Conservation (phyloP, 2,329 filamentous ascomycete species). For the Ceratocystis smalleyi region DNA sequence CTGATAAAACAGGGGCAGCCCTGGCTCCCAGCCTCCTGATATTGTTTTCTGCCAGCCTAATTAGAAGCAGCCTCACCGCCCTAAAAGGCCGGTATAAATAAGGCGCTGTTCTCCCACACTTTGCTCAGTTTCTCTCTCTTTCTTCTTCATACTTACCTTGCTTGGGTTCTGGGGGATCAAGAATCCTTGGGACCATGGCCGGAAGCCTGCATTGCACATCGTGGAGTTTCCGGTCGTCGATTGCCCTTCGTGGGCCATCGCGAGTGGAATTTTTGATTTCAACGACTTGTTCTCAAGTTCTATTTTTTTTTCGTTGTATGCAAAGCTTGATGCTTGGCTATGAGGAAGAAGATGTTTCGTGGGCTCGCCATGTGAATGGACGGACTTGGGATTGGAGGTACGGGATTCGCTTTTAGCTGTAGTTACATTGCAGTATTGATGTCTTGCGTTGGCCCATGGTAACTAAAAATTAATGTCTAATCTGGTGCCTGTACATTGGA, state of each 20-base stretch:
- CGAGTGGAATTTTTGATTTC: constrained; percentile 17
- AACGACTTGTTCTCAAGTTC: constrained; percentile 1
- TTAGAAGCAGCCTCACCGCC: not conserved
- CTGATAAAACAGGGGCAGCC: no score
- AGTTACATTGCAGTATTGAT: no score
- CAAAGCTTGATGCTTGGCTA: constrained; percentile 12
- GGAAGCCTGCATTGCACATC: constrained; percentile 18
- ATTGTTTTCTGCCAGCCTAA: not conserved
- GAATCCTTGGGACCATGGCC: constrained; percentile 17
- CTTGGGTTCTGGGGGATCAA: constrained; percentile 17
- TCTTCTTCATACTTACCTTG: constrained; percentile 18
- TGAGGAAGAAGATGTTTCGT: no score
- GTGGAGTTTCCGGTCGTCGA: constrained; percentile 18
- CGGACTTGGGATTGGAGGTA: no score
- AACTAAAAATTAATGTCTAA: not conserved
- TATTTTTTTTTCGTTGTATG: constrained; percentile 14
- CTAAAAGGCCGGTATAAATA: constrained; percentile 9
- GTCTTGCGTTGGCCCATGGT: no score
- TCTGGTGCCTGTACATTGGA: not conserved
- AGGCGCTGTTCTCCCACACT: not conserved
- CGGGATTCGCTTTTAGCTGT: no score
- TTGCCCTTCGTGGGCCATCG: constrained; percentile 18
- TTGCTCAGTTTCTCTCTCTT: constrained; percentile 11
- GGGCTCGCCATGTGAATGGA: no score
- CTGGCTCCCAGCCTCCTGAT: not conserved